These are phyloP conservation scores for Fusarium luffae DNA, from an alignment of 2,329 filamentous ascomycete genomes.

Conservation along the genomic window DNA sequence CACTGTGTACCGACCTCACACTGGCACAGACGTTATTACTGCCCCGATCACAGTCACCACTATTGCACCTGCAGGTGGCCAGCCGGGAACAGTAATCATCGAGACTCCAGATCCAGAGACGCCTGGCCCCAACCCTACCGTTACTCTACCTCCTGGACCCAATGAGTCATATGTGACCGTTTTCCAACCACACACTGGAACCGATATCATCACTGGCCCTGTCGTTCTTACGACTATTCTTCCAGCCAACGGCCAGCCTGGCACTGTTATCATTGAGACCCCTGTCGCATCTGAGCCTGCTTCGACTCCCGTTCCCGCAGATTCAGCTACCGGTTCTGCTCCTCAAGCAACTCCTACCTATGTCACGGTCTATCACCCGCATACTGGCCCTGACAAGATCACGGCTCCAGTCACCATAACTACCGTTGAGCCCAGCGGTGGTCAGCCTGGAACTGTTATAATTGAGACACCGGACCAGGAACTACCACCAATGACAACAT, in stretches of 20 bases:
- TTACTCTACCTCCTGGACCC: constrained; percentile 23
- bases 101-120: constrained; percentile 21
- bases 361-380: constrained; percentile 29
- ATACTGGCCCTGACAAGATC: constrained; percentile 18
- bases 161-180: constrained; percentile 26
- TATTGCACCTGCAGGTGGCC: constrained; percentile 5
- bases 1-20: constrained; percentile 26
- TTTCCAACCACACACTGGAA: constrained; percentile 21
- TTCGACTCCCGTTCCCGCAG: constrained; percentile 3
- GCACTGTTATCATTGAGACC: constrained; percentile 30
- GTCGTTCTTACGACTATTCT: constrained; percentile 22
- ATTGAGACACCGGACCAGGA: constrained; percentile 28
- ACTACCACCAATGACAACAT: constrained; percentile 20
- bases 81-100: constrained; percentile 29
- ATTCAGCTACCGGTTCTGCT: not conserved
- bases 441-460: constrained; percentile 28
- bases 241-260: constrained; percentile 15
- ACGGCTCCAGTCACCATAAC: constrained; percentile 20
- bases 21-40: constrained; percentile 18
- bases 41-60: constrained; percentile 22
- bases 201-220: constrained; percentile 19
- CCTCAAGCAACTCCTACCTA: constrained; percentile 16
- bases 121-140: constrained; percentile 13
- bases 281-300: constrained; percentile 3
- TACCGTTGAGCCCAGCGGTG: constrained; percentile 19